Conservation (phyloP, 805 yeast genomes). For the Candida orba region DNA sequence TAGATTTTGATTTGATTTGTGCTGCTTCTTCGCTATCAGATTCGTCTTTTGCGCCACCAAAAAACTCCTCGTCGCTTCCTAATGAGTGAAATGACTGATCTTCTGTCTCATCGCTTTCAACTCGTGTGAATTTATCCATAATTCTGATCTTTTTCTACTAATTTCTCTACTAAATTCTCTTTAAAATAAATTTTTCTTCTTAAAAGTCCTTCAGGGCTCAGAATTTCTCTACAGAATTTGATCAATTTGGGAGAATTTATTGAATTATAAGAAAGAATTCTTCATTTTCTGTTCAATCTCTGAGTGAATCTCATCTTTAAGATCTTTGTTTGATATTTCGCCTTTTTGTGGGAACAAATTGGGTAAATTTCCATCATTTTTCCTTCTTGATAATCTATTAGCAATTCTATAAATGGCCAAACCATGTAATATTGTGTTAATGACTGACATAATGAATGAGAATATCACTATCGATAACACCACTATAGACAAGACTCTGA, state of each 20-base stretch:
- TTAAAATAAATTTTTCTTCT: not conserved
- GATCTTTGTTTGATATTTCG: not conserved
- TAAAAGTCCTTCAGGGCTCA: not conserved
- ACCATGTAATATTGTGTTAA: slow-evolving; percentile 1
- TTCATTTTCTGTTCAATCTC: no score
- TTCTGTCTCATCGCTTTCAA: slow-evolving; percentile 8
- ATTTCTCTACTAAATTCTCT: not conserved
- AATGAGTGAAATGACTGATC: slow-evolving; percentile 5
- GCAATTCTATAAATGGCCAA: slow-evolving; percentile 4
- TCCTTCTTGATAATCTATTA: not conserved
- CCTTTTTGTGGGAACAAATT: not conserved
- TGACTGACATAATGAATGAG: not conserved
- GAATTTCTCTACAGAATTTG: no score
- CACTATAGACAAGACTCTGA: not conserved
- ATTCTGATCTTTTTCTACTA: no score
- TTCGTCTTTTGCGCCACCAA: slow-evolving; percentile 3
- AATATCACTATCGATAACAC: not conserved
- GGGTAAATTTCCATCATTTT: not conserved
- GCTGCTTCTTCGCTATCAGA: slow-evolving; percentile 16
- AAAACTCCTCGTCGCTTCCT: slow-evolving; percentile 23
- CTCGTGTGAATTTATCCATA: slow-evolving; percentile 18
- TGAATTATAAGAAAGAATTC: no score
- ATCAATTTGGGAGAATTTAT: no score
- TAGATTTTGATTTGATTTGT: slow-evolving; percentile 3
- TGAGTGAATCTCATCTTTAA: no score